Conservation (phyloP, 345 rosid species). For the Arabidopsis suecica region DNA sequence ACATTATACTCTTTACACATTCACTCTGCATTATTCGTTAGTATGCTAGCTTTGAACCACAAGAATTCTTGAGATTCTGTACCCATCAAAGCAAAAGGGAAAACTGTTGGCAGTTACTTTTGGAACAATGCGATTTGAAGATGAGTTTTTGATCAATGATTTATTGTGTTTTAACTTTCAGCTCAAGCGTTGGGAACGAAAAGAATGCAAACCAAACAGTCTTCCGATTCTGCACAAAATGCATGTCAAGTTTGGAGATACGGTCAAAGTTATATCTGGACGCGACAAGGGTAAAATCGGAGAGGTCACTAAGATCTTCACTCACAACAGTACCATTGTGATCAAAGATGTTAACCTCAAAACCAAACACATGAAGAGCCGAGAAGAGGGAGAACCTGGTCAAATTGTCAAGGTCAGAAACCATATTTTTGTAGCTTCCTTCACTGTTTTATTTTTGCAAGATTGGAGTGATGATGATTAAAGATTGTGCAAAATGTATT, state of each 20-base stretch:
- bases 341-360: conserved; percentile 83
- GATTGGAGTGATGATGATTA: conserved; percentile 4
- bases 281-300: conserved; percentile 88
- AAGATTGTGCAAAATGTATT: conserved; percentile 24
- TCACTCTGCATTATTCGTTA: neutral
- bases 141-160: neutral
- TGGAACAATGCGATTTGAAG: neutral
- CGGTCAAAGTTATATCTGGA: conserved; percentile 81
- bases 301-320: conserved; percentile 73
- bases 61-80: neutral
- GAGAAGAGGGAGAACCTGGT: conserved; percentile 84
- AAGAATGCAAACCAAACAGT: conserved; percentile 89
- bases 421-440: neutral
- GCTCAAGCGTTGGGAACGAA: conserved; percentile 92
- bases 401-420: conserved; percentile 76
- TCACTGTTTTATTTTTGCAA: neutral
- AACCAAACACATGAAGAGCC: conserved; percentile 92
- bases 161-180: conserved; percentile 35
- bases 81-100: neutral
- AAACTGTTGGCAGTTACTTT: neutral
- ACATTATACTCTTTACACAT: neutral
- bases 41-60: conserved; percentile 5
- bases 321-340: conserved; percentile 77
- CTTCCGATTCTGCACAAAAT: conserved; percentile 87
- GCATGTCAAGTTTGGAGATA: conserved; percentile 92